Base-by-base conservation (phyloP, 352 stramenopile species). In the Pythium periplocum region DNA sequence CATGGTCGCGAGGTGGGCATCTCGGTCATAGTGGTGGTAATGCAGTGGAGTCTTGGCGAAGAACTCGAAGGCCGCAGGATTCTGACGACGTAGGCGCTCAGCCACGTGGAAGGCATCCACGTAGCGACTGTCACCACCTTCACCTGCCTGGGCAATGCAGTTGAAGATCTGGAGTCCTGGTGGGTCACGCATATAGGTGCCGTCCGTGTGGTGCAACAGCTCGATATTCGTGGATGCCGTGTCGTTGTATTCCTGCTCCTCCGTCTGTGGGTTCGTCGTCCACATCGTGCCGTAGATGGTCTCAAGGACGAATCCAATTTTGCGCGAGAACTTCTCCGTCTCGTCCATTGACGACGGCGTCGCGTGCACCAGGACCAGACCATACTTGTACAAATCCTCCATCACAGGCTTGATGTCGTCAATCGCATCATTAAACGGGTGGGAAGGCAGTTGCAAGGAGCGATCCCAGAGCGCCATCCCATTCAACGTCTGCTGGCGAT, bases 271-370 rank as follows among this genome's bases (percentile, higher is more conserved):
- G 50, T 86, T 87, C 7, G 86, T 96, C 34, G 82, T 93, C 83
- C 83, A 96, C 83, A 96, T 94, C n/a, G 68, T 78, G 39, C 86
- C 86, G 62, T 96, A 96, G 55, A 96, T 93, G 26, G 86, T 96
- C 51, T 86, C 78, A 49, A 91, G 32, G 26, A 90, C 78, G 26
- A 91, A 93, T 7, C 86, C 86, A 48, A 96, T 94, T 61, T 82
- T 78, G 44, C 71, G 78, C 39, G 84, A 75, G 48, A 96, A 87
- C 36, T 68, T 62, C 60, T 96, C 86, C 1, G 86, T 96, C 26
- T 78, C 79, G 31, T 85, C 82, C 79, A 93, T 92, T 0, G 78
- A 73, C 36, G 61, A 74, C 42, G 82, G 83, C 53, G 84, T 93
- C 37, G 51, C 55, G 3, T 74, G 68, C 45, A 93, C 71, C 49